phyloP scores from a whole-genome alignment of 129 eudicot species.

The Saussurea involucrata region DNA sequence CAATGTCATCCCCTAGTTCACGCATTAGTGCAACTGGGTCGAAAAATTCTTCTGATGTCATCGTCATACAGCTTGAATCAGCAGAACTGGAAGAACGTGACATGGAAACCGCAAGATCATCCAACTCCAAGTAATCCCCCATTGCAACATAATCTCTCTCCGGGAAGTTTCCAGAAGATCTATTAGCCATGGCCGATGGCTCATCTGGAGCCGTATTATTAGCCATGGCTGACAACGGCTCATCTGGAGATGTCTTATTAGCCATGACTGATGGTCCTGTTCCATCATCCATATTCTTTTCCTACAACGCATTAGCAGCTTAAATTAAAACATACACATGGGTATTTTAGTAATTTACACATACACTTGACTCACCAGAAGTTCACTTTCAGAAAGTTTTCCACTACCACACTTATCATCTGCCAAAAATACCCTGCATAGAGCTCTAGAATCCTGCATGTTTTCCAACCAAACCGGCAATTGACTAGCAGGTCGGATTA shows the following conservation, averaged over 20 bases:
- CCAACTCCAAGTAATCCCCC: conserved; percentile 64
- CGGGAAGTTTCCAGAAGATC: conserved; percentile 8
- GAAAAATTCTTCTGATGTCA: conserved; percentile 61
- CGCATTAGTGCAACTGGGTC: conserved; percentile 49
- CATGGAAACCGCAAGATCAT: conserved; percentile 49
- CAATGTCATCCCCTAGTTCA: conserved; percentile 45
- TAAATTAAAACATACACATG: background rate
- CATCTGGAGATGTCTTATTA: background rate
- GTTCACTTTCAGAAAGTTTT: conserved; percentile 23
- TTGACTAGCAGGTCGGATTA: conserved; percentile 39
- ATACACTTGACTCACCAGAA: conserved; percentile 28
- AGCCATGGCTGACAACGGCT: background rate
- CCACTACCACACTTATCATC: conserved; percentile 14
- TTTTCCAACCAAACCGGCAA: conserved; percentile 46
- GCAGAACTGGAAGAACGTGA: conserved; percentile 58
- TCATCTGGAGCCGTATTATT: background rate
- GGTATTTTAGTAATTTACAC: background rate
- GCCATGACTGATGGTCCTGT: conserved; percentile 11
- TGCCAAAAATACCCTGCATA: conserved; percentile 54
- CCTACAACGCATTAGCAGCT: conserved; percentile 18
- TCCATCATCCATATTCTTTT: conserved; percentile 20
- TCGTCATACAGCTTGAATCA: conserved; percentile 57
- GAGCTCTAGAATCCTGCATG: conserved; percentile 58
- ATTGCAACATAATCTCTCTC: conserved; percentile 18
- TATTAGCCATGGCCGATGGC: conserved; percentile 7